Evolutionary conservation across 2,329 filamentous ascomycete genomes (phyloP).

Genomic region (Sclerotinia spermophila): DNA sequence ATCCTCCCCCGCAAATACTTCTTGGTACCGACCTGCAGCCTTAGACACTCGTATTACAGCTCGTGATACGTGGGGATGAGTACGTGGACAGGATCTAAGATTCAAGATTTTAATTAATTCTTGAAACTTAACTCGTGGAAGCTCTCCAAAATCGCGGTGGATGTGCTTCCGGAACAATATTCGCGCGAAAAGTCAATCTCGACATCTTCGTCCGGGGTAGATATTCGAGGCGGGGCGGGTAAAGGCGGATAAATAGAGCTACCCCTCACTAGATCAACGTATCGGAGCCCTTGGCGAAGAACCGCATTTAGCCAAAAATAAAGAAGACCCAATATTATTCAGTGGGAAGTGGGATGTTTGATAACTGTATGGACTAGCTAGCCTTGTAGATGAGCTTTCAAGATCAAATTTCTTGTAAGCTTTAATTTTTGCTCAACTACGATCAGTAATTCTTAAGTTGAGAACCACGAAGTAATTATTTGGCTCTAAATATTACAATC

Average conservation of each 20-base stretch:
- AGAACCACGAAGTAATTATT: not conserved
- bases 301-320: conserved; percentile 15
- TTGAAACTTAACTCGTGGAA: conserved; percentile 14
- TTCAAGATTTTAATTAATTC: not conserved
- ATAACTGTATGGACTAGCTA: not conserved
- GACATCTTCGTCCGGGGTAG: not conserved
- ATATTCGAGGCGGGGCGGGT: conserved; percentile 8
- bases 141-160: not conserved
- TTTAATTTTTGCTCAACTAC: not conserved
- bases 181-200: conserved; percentile 9
- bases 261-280: conserved; percentile 9
- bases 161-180: conserved; percentile 16
- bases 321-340: not conserved
- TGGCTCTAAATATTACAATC: not conserved
- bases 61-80: not conserved
- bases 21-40: conserved; percentile 10
- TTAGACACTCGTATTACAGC: conserved; percentile 1
- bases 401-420: not conserved
- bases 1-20: conserved; percentile 4
- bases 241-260: conserved; percentile 15
- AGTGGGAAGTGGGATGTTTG: conserved; percentile 3
- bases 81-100: not conserved
- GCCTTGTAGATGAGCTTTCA: not conserved
- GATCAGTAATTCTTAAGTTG: not conserved
- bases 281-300: conserved; percentile 15